Evolutionary conservation across 768 basidiomycete species (phyloP).

Genomic region (Mrakia blollopis): DNA sequence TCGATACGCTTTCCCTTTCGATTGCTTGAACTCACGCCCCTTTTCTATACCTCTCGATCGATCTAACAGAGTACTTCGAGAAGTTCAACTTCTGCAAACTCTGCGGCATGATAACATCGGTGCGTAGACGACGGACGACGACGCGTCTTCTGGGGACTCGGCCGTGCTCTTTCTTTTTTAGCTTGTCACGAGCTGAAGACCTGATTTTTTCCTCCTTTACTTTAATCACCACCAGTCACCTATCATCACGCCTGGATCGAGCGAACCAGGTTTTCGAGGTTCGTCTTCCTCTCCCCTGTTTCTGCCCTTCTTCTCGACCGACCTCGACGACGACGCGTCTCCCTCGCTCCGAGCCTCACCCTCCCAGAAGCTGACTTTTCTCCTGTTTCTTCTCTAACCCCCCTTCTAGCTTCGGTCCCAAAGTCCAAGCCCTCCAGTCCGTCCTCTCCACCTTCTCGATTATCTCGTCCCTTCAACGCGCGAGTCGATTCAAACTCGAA

Average conservation of each 20-base stretch:
- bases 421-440: conserved; percentile 80
- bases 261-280: conserved; percentile 66
- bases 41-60: not conserved
- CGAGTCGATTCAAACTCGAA: not conserved
- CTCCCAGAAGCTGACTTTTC: too few relatives aligned
- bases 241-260: conserved; percentile 97
- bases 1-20: conserved; percentile 59
- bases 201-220: too few relatives aligned
- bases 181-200: too few relatives aligned
- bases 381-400: too few relatives aligned
- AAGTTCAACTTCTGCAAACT: conserved; percentile 78
- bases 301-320: not conserved
- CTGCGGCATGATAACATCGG: conserved; percentile 84
- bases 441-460: conserved; percentile 37
- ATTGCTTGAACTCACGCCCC: conserved; percentile 43
- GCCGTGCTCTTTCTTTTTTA: too few relatives aligned
- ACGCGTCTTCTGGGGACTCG: not conserved
- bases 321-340: not conserved
- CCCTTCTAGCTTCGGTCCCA: conserved; percentile 63
- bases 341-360: not conserved
- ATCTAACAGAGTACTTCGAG: not conserved
- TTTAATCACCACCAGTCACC: conserved; percentile 50
- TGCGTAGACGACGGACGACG: too few relatives aligned
- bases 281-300: conserved; percentile 23
- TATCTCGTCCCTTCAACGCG: not conserved